Base-by-base conservation (phyloP, 2,329 filamentous ascomycete genomes). In the Sporothrix pallida region DNA sequence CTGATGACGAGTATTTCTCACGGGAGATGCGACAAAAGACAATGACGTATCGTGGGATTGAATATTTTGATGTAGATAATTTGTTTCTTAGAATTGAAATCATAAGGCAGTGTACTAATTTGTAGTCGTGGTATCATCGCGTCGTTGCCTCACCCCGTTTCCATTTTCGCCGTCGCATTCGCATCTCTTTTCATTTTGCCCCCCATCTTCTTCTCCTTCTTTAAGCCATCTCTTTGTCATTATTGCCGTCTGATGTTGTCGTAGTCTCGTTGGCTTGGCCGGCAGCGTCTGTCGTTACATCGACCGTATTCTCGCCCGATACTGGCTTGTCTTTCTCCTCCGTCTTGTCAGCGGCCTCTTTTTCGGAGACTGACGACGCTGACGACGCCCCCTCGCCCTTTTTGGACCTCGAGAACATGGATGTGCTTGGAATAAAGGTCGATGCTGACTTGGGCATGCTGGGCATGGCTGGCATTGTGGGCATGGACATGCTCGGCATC, bases 401-500 rank as follows among this genome's bases (percentile, higher is more conserved):
- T 5, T 69, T 69, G 8, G 67, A 56, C 17, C 56, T 42, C 13
- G 70, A 63, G 56, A 71, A 71, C 6, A 71, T 42, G 37, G 54
- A 52, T 9, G 56, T 23, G 2, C 70, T 31, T 4, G 70, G 70
- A 17, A 71, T 71, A 9, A 62, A 46, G 9, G 42, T 52, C 20
- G 70, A 62, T 7, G 70, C 70, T 5, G 70, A 71, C 70, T 71
- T 71, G 31, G 70, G 56, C 69, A 71, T 58, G 69, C 37, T 82
- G 17, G 68, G n/a, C 50, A 70, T 70, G 8, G 50, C 5, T 2
- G 68, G 52, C 68, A 70, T 44, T 2, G 67, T 76, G n/a, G 62
- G 62, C 20, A 67, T 67, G 1, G 62, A 46, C 62, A 83, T 81
- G 23, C 75, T 13, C 0, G 77, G 75, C 3, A 81, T 78, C 62